Evolutionary conservation across 1,139 yeast species (phyloP).

Genomic region (Candida gigantensis): DNA sequence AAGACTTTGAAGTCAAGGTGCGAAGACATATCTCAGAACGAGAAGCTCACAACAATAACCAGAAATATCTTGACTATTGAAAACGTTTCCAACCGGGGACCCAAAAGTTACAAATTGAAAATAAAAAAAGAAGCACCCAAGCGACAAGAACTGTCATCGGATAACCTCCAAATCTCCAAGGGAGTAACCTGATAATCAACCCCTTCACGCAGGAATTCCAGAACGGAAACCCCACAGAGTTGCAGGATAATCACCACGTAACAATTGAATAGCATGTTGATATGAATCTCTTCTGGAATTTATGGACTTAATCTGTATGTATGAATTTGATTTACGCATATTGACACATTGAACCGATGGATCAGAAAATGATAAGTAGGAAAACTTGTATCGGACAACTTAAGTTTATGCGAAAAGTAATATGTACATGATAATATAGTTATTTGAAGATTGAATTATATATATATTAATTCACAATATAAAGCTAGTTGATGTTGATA

Average conservation of each 20-base stretch:
- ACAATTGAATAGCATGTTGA: not conserved
- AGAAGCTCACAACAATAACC: not conserved
- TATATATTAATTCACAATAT: constrained; percentile 1
- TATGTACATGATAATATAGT: not conserved
- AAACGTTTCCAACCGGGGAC: too few species aligned
- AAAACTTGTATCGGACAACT: constrained; percentile 42
- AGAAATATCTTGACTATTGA: not conserved
- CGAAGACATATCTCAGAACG: not conserved
- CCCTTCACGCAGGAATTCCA: too few species aligned
- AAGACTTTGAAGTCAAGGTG: not conserved
- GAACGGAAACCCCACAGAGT: constrained; percentile 4
- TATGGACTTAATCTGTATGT: constrained; percentile 1
- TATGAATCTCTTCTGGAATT: too few species aligned
- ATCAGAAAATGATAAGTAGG: constrained; percentile 21
- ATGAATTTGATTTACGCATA: constrained; percentile 40
- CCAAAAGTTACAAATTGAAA: not conserved
- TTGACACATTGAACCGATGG: constrained; percentile 55
- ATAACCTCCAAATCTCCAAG: not conserved
- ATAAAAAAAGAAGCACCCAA: not conserved
- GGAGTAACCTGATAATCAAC: not conserved
- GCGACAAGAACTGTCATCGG: constrained; percentile 8
- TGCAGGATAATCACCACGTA: not conserved
- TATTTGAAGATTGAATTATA: not conserved
- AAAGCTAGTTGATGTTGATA: constrained; percentile 1
- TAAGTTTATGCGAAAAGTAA: constrained; percentile 41